Percentiles rank a stretch among this genome's conserved stretches.
Evolutionary conservation across 2,329 filamentous ascomycete genomes (phyloP).

Genomic region (Epichloe sylvatica): DNA sequence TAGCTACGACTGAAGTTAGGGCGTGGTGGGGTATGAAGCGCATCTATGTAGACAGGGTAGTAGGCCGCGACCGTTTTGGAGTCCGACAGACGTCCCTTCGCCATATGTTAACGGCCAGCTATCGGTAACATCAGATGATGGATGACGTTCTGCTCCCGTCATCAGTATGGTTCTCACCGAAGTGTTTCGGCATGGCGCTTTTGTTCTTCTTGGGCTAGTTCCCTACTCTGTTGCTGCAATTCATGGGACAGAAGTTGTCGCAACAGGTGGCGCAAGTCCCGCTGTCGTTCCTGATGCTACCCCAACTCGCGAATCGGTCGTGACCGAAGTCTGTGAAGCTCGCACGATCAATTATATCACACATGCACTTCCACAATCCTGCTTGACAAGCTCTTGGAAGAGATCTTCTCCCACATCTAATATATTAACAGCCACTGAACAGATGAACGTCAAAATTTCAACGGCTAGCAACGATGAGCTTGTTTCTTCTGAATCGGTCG

Average conservation of each 20-base stretch:
- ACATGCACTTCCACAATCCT: conserved; percentile 62
- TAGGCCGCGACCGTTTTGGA: not conserved
- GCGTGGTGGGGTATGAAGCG: too few species aligned
- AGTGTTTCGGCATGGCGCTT: not conserved
- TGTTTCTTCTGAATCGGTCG: not conserved
- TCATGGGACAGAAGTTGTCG: not conserved
- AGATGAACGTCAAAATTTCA: not conserved
- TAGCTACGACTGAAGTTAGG: too few species aligned
- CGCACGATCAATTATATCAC: conserved; percentile 73
- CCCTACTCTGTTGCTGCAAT: not conserved
- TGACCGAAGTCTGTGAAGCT: conserved; percentile 29
- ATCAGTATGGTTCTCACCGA: conserved; percentile 6
- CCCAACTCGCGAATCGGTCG: not conserved
- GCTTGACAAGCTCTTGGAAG: conserved; percentile 50
- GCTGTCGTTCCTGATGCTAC: not conserved
- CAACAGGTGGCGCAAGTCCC: not conserved
- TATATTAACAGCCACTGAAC: not conserved
- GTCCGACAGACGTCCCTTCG: not conserved
- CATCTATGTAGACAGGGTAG: too few species aligned
- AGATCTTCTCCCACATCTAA: conserved; percentile 12
- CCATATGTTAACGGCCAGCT: not conserved
- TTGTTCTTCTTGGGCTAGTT: conserved; percentile 1
- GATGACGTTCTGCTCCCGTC: not conserved
- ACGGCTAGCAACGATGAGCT: not conserved
- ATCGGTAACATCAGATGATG: not conserved